Percentiles rank a stretch among this genome's conserved stretches.
Conservation (phyloP, 2,329 filamentous ascomycete genomes). For the Curvularia hawaiiensis region DNA sequence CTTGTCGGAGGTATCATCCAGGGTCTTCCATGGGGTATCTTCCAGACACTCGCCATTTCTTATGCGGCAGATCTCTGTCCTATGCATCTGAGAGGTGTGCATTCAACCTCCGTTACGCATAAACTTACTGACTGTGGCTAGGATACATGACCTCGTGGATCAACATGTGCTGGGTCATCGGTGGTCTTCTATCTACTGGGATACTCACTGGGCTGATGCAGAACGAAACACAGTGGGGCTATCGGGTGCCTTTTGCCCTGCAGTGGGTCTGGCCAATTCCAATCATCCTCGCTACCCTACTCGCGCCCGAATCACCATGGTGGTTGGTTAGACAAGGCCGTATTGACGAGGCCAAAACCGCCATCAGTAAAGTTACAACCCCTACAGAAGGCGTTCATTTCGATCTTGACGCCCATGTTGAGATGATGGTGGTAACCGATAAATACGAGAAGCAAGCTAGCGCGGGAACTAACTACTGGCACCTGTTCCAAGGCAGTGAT, state of each 20-base stretch:
- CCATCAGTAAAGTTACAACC: slow-evolving; percentile 68
- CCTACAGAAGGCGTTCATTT: slow-evolving; percentile 46
- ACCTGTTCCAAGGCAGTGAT: slow-evolving; percentile 81
- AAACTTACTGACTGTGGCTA: not conserved
- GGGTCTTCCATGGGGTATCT: slow-evolving; percentile 51
- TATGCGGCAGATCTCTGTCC: slow-evolving; percentile 63
- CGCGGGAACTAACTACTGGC: slow-evolving; percentile 71
- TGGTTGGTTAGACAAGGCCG: slow-evolving; percentile 58
- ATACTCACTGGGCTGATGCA: slow-evolving; percentile 69
- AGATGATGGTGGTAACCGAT: slow-evolving; percentile 89
- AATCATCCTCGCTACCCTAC: slow-evolving; percentile 66
- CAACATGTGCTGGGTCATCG: slow-evolving; percentile 72
- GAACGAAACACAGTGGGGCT: slow-evolving; percentile 68
- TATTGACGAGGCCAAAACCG: slow-evolving; percentile 66
- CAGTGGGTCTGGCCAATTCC: slow-evolving; percentile 78
- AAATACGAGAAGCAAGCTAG: slow-evolving; percentile 72
- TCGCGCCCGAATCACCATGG: slow-evolving; percentile 66
- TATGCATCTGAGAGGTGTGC: slow-evolving; percentile 62
- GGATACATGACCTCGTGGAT: slow-evolving; percentile 62
- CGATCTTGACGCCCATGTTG: slow-evolving; percentile 60
- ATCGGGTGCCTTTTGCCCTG: slow-evolving; percentile 66
- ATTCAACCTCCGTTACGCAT: no score
- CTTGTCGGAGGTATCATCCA: slow-evolving; percentile 61
- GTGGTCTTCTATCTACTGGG: slow-evolving; percentile 71
- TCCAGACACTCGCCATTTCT: slow-evolving; percentile 41